A percentile compares a stretch with the other conserved stretches of the same genome.
Evolutionary conservation across 2,329 filamentous ascomycete genomes (phyloP).

Genomic region (Cladophialophora immunda): DNA sequence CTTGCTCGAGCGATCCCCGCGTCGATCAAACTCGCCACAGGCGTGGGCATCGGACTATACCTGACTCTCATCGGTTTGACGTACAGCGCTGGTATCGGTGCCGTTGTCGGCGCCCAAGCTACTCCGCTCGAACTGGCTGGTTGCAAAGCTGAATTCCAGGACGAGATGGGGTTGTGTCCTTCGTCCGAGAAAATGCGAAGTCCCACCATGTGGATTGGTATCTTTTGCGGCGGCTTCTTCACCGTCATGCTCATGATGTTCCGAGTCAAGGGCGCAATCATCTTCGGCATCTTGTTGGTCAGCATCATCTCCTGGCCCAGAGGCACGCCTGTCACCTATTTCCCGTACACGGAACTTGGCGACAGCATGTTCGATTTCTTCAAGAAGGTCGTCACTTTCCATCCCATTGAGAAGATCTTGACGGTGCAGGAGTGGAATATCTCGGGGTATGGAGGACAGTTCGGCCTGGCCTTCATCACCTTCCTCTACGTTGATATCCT

Average conservation of each 20-base stretch:
- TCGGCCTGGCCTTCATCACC: constrained; percentile 83
- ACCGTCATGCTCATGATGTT: constrained; percentile 85
- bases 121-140: constrained; percentile 81
- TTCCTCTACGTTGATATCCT: constrained; percentile 92
- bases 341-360: constrained; percentile 75
- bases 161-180: constrained; percentile 66
- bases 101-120: constrained; percentile 72
- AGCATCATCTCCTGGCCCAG: constrained; percentile 91
- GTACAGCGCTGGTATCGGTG: constrained; percentile 82
- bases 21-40: constrained; percentile 86
- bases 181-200: constrained; percentile 78
- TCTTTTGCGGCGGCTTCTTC: constrained; percentile 83
- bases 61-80: constrained; percentile 72
- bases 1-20: constrained; percentile 82
- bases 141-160: constrained; percentile 64
- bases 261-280: constrained; percentile 85
- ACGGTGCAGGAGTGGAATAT: constrained; percentile 79
- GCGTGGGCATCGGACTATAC: constrained; percentile 86
- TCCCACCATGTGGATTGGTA: constrained; percentile 85
- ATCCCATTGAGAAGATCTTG: constrained; percentile 74
- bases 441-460: constrained; percentile 73
- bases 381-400: constrained; percentile 85
- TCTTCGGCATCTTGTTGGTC: constrained; percentile 81
- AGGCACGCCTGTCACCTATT: constrained; percentile 76
- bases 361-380: constrained; percentile 83